Conservation (phyloP, 768 basidiomycete genomes). For the Ramaria rubella region DNA sequence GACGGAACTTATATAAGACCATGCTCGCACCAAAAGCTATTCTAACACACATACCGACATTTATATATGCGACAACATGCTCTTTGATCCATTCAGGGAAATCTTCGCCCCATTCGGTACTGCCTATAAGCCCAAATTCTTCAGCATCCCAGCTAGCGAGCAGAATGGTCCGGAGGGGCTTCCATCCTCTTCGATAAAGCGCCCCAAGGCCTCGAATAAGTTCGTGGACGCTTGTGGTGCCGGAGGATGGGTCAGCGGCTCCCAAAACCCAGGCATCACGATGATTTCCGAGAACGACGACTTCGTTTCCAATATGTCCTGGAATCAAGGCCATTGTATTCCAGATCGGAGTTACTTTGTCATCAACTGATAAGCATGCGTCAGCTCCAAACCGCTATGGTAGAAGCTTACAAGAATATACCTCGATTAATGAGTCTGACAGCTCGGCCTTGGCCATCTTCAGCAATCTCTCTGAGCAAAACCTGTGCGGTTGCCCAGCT, state of each 20-base stretch:
- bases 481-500: conserved; percentile 78
- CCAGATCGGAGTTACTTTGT: conserved; percentile 83
- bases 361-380: conserved; percentile 46
- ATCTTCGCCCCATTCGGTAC: conserved; percentile 93
- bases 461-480: conserved; percentile 47
- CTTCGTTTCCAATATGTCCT: conserved; percentile 76
- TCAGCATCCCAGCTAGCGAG: conserved; percentile 75
- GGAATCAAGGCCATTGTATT: conserved; percentile 82
- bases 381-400: not conserved
- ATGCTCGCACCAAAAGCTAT: too few relatives aligned
- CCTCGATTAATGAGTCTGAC: conserved; percentile 56
- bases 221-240: conserved; percentile 74
- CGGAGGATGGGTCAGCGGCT: conserved; percentile 72
- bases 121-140: conserved; percentile 71
- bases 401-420: conserved; percentile 21
- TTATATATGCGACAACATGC: conserved; percentile 82
- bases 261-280: conserved; percentile 87
- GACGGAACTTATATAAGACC: too few relatives aligned
- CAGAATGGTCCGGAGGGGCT: conserved; percentile 68
- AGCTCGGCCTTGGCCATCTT: conserved; percentile 36
- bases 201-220: conserved; percentile 67
- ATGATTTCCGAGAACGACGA: conserved; percentile 83
- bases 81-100: conserved; percentile 74
- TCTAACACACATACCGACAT: conserved; percentile 47
- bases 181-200: conserved; percentile 71